Percentiles rank a stretch among this genome's conserved stretches.
Conservation (phyloP, 2,329 filamentous ascomycete genomes). For the Zymoseptoria passerinii region DNA sequence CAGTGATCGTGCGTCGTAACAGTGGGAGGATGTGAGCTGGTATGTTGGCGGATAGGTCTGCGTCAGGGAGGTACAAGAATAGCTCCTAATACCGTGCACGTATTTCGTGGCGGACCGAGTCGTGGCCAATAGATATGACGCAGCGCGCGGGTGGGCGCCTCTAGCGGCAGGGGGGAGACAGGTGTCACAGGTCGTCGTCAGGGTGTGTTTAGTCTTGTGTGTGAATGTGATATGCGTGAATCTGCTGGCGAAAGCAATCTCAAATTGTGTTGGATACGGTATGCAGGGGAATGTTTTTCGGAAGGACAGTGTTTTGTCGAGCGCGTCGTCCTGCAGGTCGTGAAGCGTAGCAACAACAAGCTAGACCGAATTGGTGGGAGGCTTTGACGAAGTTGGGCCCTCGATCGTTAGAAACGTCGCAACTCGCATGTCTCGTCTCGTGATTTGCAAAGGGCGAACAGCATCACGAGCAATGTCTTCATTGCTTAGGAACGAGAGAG, state of each 20-base stretch:
- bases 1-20: background rate
- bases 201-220: background rate
- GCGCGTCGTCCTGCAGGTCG: background rate
- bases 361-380: background rate
- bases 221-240: background rate
- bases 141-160: background rate
- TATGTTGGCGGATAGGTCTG: background rate
- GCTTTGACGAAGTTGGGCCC: too few relatives aligned
- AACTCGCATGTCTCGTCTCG: background rate
- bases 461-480: too few relatives aligned
- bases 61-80: conserved; percentile 1
- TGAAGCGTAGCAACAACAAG: background rate
- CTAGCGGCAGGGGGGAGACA: background rate
- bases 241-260: background rate
- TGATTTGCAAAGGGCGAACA: too few relatives aligned
- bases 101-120: background rate
- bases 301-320: background rate
- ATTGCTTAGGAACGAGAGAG: too few relatives aligned
- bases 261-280: background rate
- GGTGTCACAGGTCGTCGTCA: background rate
- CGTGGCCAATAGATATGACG: background rate
- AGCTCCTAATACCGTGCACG: background rate
- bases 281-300: background rate
- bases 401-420: background rate
- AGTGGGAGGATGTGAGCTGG: background rate